Evolutionary conservation across 129 eudicot species (phyloP), one percentile per base, ranked within the genome.

Genomic region (Artemisia annua): DNA sequence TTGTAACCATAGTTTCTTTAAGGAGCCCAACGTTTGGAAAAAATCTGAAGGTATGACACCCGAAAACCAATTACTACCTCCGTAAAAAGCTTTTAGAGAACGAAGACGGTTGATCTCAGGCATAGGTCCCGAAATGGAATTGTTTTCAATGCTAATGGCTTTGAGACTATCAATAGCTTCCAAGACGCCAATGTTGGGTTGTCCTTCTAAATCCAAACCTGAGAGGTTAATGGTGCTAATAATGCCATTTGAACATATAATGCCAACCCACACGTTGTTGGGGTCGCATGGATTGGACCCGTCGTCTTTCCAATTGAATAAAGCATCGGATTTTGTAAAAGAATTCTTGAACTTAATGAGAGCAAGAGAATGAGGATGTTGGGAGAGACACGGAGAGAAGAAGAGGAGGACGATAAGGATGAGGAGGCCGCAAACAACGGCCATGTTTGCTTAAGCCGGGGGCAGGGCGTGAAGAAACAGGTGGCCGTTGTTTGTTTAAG

Each of bases 1-100:
- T 0, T 88, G 69, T 1, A 93, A 53, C 87, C 88, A 83, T 1
- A 93, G 73, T 39, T 83, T 93, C 85, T 88, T 87, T 52, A 93
- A 64, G n/a, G 87, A 80, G 5, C 80, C 77, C 83, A 84, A 83
- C 0, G 65, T 58, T 12, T 63, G 66, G 62, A 94, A 90, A 64
- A 66, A 86, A 12, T 79, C 88, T 0, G 75, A 6, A 35, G 92
- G 92, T 17, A 87, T 87, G 48, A 87, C 89, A 11, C 96, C 97
- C 5, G 92, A 84, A 32, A 94, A 90, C 46, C 75, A 39, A 51
- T 94, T 94, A 1, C 49, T 60, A 1, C 85, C 71, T 0, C 76
- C 60, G 48, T 78, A 86, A 12, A 94, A 78, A 28, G 87, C 80
- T 53, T 81, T 90, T n/a, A 94, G 39, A 28, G 30, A 68, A 11